Evolutionary conservation across 179 eudicot species (phyloP), one percentile per base, ranked within the genome.

Genomic region (Spergularia azorica): DNA sequence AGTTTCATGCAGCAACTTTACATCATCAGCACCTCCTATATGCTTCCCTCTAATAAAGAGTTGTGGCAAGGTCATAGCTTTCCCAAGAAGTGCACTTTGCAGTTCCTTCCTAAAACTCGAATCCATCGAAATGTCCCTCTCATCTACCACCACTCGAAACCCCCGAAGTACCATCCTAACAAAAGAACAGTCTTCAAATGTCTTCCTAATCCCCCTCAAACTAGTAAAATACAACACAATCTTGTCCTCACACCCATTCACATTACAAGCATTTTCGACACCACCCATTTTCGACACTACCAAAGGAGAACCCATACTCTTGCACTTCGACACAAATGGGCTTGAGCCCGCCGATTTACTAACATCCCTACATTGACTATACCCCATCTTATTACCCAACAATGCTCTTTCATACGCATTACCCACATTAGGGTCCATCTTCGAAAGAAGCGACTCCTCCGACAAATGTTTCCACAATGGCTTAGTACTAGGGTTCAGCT

Each of bases 71-170:
- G 84, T 86, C 77, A 89, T n/a, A 1, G 80, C 81, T 73, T 88
- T 88, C 43, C 92, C 97, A 54, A 82, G 80, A 56, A 94, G 80
- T 62, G 86, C 90, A 73, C 79, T 75, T 72, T 90, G 89, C 76
- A 96, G 79, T 83, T 94, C 98, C 67, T 85, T 88, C 81, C 85
- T 89, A 55, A 85, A 96, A 8, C 80, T 80, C 13, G 92, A 86
- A 86, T 96, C 99, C 99, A 96, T 94, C 0, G 99, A 96, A 17
- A 91, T 84, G 72, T 96, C 99, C 73, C 87, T 87, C 83, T 96
- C 99, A 57, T 96, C 99, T 0, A 96, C 87, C 64, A 51, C 75
- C 38, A 96, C 97, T n/a, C 92, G 82, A 81, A 88, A 89, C 7
- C 96, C 96, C 79, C 79, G 87, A 8, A 96, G 84, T 76, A 96